These are phyloP conservation scores for Colletotrichum tropicicola DNA, from an alignment of 2,329 filamentous ascomycete species.

Conservation along the genomic window DNA sequence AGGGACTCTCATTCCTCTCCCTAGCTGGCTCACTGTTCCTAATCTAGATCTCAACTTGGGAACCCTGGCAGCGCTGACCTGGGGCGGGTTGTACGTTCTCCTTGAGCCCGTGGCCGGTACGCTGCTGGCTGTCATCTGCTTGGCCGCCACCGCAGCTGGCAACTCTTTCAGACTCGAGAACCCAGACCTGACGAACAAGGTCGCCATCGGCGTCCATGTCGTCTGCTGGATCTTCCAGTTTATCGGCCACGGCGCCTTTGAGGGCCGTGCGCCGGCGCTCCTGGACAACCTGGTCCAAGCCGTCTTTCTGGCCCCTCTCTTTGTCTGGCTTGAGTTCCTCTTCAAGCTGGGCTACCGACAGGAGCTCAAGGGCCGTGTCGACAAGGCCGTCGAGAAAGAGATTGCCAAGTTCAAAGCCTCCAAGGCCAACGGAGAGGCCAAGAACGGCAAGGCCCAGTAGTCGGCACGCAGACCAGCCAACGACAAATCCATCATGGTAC, in stretches of 20 bases:
- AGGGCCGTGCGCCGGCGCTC: conserved; percentile 86
- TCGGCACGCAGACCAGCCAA: background rate
- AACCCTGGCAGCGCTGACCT: conserved; percentile 72
- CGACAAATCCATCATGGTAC: conserved; percentile 2
- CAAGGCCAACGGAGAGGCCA: conserved; percentile 54
- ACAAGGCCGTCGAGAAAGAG: conserved; percentile 79
- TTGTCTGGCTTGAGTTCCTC: conserved; percentile 94
- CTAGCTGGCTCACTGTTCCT: conserved; percentile 72
- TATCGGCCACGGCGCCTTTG: conserved; percentile 88
- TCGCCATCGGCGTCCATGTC: conserved; percentile 74
- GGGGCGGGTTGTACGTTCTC: conserved; percentile 84
- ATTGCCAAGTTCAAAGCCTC: conserved; percentile 76
- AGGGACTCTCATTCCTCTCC: conserved; percentile 70
- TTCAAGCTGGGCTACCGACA: conserved; percentile 92
- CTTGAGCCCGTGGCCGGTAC: conserved; percentile 93
- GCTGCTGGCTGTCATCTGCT: conserved; percentile 77
- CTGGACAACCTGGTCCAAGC: conserved; percentile 93
- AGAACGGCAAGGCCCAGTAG: conserved; percentile 63
- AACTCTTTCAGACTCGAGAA: conserved; percentile 77
- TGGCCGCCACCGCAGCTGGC: conserved; percentile 76
- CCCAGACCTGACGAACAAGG: conserved; percentile 57
- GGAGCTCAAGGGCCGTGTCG: conserved; percentile 83
- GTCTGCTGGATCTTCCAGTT: conserved; percentile 90
- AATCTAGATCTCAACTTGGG: conserved; percentile 73
- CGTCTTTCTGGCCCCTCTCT: conserved; percentile 91